A percentile compares a stretch with the other conserved stretches of the same genome.
Conservation (phyloP, 31 red algal genomes). For the Odonthalia washingtoniensis region DNA sequence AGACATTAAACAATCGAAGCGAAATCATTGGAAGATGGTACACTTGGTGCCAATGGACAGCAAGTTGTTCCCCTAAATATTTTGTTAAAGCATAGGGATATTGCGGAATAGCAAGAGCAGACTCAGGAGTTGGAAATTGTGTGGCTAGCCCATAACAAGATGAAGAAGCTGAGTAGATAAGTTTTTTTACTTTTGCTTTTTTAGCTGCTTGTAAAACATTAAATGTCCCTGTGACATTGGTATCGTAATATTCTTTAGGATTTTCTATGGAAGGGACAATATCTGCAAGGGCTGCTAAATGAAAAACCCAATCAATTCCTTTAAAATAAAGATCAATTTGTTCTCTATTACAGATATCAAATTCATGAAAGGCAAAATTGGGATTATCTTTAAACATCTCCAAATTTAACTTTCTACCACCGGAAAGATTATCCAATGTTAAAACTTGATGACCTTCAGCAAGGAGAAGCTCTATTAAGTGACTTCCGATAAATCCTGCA, state of each 20-base stretch:
- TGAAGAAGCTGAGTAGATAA: constrained; percentile 90
- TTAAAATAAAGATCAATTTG: constrained; percentile 79
- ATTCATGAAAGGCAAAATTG: constrained; percentile 94
- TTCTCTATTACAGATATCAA: constrained; percentile 61
- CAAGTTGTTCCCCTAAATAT: constrained; percentile 92
- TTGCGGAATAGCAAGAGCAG: constrained; percentile 92
- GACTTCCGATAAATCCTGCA: constrained; percentile 99
- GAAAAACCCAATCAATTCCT: constrained; percentile 98
- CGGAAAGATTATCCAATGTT: constrained; percentile 93
- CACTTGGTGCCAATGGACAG: constrained; percentile 93
- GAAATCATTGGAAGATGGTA: constrained; percentile 92
- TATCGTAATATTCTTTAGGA: constrained; percentile 97
- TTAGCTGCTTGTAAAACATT: constrained; percentile 99
- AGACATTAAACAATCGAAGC: constrained; percentile 99
- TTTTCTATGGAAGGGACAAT: constrained; percentile 99
- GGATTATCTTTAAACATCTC: constrained; percentile 75
- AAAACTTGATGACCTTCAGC: constrained; percentile 98
- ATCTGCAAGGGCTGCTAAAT: constrained; percentile 94
- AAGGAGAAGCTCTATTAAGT: constrained; percentile 98
- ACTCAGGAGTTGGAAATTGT: constrained; percentile 90
- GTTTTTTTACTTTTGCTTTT: constrained; percentile 78
- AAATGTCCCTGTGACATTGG: constrained; percentile 94
- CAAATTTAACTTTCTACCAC: constrained; percentile 95
- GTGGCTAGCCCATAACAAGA: constrained; percentile 95
- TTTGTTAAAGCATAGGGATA: constrained; percentile 98